Evolutionary conservation across 2,329 filamentous ascomycete species (phyloP), one percentile per base, ranked within the genome.

Genomic region (Hymenoscyphus repandus): DNA sequence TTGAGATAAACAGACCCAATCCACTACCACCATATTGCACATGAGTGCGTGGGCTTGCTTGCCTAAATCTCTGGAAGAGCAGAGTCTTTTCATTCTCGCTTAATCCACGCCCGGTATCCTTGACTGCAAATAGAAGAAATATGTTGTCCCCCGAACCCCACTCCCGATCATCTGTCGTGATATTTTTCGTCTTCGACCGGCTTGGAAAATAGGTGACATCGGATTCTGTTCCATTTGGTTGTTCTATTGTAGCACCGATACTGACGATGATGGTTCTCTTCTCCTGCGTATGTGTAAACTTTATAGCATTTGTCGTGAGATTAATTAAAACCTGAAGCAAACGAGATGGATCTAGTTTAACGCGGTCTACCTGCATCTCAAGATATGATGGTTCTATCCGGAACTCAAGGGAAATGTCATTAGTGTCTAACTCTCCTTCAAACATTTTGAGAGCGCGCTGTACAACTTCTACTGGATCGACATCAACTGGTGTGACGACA

Each of bases 281-380:
- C 0, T 79, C 81, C 18, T 83, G 80, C 0, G 75, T 76, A 27
- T 82, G 82, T 0, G 88, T 93, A 64, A 92, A 93, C 62, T 92
- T 92, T 64, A 93, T 83, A 0, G 88, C 86, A 61, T 92, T 92
- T 4, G 86, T 89, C 5, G 88, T 80, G 1, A 93, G 74, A 60
- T 92, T 93, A 64, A 93, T 90, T 6, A 92, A 72, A 1, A 92
- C 86, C 66, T 93, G 88, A 41, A 88, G 77, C 46, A 92, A 81
- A 31, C 88, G 77, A 9, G 85, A 88, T 6, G 88, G 87, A 63
- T 92, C 88, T 37, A 91, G 72, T 56, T 78, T 85, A 37, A 86
- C 83, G 83, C 85, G 89, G 54, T 86, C 80, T 31, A 90, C 73
- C 2, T 74, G 74, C 42, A 90, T 68, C 13, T 79, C 73, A 12